Evolutionary conservation across 2,329 filamentous ascomycete genomes (phyloP).

Genomic region (Aspergillus sp.): DNA sequence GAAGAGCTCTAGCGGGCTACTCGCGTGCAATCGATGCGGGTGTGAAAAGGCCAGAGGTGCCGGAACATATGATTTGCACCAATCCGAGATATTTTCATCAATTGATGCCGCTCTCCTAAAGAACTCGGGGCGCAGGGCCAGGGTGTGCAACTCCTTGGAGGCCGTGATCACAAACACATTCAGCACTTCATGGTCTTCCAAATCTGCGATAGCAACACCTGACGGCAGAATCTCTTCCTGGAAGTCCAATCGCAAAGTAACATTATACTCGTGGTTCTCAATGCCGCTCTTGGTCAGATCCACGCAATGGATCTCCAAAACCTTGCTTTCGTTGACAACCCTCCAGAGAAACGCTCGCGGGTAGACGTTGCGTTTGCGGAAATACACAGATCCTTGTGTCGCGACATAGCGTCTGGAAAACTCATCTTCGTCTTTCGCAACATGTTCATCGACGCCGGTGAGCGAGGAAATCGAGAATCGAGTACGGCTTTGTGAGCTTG

Average conservation of each 20-base stretch:
- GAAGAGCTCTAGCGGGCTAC: conserved; percentile 71
- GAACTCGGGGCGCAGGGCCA: conserved; percentile 78
- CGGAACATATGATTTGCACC: conserved; percentile 72
- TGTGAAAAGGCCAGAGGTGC: conserved; percentile 74
- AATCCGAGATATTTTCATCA: conserved; percentile 72
- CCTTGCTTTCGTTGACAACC: conserved; percentile 73
- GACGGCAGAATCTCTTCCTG: conserved; percentile 69
- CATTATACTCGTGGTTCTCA: conserved; percentile 64
- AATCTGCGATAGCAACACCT: conserved; percentile 81
- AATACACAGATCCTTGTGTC: conserved; percentile 77
- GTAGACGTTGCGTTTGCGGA: conserved; percentile 71
- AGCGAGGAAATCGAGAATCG: conserved; percentile 49
- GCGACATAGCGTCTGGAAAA: conserved; percentile 75
- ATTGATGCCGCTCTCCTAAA: conserved; percentile 70
- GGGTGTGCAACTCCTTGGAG: conserved; percentile 76
- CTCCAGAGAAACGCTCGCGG: conserved; percentile 91
- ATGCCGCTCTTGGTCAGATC: conserved; percentile 72
- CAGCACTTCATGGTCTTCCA: conserved; percentile 72
- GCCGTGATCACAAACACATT: conserved; percentile 78
- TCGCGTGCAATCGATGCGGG: conserved; percentile 77
- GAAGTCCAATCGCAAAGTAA: conserved; percentile 78
- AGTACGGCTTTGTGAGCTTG: conserved; percentile 47
- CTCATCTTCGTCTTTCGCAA: conserved; percentile 61
- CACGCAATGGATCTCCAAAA: conserved; percentile 78
- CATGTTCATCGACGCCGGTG: conserved; percentile 38